Conservation (phyloP, 2,329 filamentous ascomycete genomes). For the Fulvia fulva region DNA sequence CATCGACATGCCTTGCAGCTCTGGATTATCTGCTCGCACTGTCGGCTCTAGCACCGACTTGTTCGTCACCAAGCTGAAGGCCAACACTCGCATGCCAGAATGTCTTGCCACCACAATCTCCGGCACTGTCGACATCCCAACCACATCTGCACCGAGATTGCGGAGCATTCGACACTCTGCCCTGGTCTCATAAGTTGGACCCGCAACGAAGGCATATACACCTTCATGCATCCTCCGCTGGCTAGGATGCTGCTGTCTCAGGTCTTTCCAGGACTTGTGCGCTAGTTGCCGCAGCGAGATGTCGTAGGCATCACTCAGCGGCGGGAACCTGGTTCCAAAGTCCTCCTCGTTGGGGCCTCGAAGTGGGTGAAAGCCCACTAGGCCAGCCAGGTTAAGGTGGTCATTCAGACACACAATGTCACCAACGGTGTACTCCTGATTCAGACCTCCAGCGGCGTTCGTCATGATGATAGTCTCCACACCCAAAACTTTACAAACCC, state of each 20-base stretch:
- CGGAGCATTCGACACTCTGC: slow-evolving; percentile 62
- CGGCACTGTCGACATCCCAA: slow-evolving; percentile 67
- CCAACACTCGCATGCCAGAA: slow-evolving; percentile 59
- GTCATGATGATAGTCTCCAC: slow-evolving; percentile 61
- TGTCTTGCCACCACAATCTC: slow-evolving; percentile 65
- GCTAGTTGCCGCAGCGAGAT: slow-evolving; percentile 55
- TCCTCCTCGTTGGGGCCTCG: slow-evolving; percentile 60
- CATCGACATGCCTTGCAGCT: slow-evolving; percentile 48
- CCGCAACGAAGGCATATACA: slow-evolving; percentile 62
- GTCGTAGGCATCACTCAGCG: slow-evolving; percentile 64
- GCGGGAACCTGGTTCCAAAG: slow-evolving; percentile 60
- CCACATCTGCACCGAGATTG: slow-evolving; percentile 61
- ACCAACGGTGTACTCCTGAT: slow-evolving; percentile 60
- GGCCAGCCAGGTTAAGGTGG: slow-evolving; percentile 61
- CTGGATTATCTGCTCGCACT: slow-evolving; percentile 54
- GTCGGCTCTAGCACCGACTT: slow-evolving; percentile 57
- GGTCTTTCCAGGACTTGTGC: slow-evolving; percentile 55
- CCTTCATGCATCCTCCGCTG: slow-evolving; percentile 58
- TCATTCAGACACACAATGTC: slow-evolving; percentile 65
- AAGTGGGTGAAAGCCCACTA: slow-evolving; percentile 59
- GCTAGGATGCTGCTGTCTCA: slow-evolving; percentile 41
- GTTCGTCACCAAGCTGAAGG: slow-evolving; percentile 65
- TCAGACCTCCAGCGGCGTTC: slow-evolving; percentile 63
- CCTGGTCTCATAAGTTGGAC: slow-evolving; percentile 63
- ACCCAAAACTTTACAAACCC: slow-evolving; percentile 60